Percentiles rank a stretch among this genome's conserved stretches.
Evolutionary conservation across 2,329 filamentous ascomycete species (phyloP).

Genomic region (Pseudocercospora cruenta): DNA sequence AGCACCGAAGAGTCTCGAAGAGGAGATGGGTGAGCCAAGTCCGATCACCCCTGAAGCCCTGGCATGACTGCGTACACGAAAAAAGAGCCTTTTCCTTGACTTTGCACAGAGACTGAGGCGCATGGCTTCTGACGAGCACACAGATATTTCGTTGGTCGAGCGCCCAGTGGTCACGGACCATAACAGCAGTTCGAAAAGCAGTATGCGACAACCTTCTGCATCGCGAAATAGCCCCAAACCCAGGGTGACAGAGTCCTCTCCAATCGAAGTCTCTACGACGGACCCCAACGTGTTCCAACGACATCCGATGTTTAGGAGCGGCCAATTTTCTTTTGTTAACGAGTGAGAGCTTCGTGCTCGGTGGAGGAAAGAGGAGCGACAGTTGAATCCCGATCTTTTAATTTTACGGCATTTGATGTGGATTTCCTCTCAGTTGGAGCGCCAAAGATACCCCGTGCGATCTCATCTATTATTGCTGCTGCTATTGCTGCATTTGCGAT

Average conservation of each 20-base stretch:
- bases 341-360: not conserved
- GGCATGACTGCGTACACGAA: not conserved
- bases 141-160: not conserved
- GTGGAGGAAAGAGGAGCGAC: not conserved
- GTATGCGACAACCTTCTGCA: not conserved
- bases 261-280: constrained; percentile 3
- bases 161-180: not conserved
- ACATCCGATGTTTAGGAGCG: constrained; percentile 1
- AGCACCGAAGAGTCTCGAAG: constrained; percentile 14
- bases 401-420: constrained; percentile 1
- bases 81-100: not conserved
- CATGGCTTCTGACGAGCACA: constrained; percentile 10
- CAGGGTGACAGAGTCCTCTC: not conserved
- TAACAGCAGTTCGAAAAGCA: not conserved
- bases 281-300: constrained; percentile 6
- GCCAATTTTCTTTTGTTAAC: constrained; percentile 6
- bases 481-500: not conserved
- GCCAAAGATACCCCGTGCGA: constrained; percentile 9
- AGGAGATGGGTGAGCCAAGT: constrained; percentile 21
- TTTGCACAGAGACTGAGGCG: constrained; percentile 5
- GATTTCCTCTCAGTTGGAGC: not conserved
- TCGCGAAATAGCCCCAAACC: not conserved
- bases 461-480: not conserved
- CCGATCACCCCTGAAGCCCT: constrained; percentile 8
- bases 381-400: not conserved